Base-by-base conservation (phyloP, 225 moss, liverwort and hornwort species). In the Antitrichia curtipendula region DNA sequence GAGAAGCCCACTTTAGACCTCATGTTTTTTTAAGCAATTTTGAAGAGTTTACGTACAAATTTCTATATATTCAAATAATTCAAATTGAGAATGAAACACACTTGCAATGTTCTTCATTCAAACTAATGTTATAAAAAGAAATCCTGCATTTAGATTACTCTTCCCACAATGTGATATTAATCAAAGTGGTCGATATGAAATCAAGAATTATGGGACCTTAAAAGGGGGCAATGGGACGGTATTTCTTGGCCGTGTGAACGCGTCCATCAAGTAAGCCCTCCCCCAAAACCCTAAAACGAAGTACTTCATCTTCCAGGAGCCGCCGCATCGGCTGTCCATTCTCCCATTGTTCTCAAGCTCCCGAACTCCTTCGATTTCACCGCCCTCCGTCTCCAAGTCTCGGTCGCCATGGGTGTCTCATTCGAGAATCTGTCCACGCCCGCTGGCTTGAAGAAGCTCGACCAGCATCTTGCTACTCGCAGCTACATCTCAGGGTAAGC, bases 401-500 rank as follows among this genome's bases (percentile, higher is more conserved):
- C n/a, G 11, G 78, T 29, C 68, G 41, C 54, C 17, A 91, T 91
- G 91, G 88, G 86, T 73, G 75, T 85, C 56, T 66, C 91, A 1
- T 95, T 96, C 63, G 93, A 95, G 53, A 92, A 89, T 22, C 31
- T 95, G 54, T 92, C 92, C 34, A 76, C 93, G 20, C 85, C 93
- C 21, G 90, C 87, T 78, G 93, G 96, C 82, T 81, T 96, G 78
- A 91, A 93, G 90, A 92, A 95, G 82, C 94, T 95, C 77, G 94
- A 96, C 58, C 91, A 94, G 34, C 63, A 95, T 60, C 90, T 96
- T 32, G 84, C 90, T 12, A 84, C 93, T 47, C 92, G 91, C 76
- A 93, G 90, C 87, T 96, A 94, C 89, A 93, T 96, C 86, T 89
- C 96, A 28, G 95, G 96, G 95, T 96, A 32, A 36, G 57, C 21